A percentile compares a stretch with the other conserved stretches of the same genome.
Conservation (phyloP, 768 basidiomycete genomes). For the Leccinum ochraceum region DNA sequence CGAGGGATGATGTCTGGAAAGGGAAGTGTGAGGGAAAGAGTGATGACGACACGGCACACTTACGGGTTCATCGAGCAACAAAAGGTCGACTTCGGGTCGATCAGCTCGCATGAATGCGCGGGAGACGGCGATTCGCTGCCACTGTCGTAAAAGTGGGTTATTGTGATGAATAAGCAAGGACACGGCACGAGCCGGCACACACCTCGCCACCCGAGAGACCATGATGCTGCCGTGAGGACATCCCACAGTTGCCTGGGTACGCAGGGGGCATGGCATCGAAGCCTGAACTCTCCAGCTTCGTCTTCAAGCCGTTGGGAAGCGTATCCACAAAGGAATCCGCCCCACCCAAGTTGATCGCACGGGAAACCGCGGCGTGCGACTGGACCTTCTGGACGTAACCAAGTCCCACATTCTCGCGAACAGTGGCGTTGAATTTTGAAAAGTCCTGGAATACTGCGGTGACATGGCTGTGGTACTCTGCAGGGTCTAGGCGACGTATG, state of each 20-base stretch:
- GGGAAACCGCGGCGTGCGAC: slow-evolving; percentile 54
- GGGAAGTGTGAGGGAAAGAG: slow-evolving; percentile 1
- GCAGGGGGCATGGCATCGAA: slow-evolving; percentile 48
- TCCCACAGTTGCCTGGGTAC: slow-evolving; percentile 34
- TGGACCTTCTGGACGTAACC: slow-evolving; percentile 69
- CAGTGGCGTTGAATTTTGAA: slow-evolving; percentile 73
- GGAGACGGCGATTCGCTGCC: slow-evolving; percentile 86
- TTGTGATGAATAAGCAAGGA: slow-evolving; percentile 17
- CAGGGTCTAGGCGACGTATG: slow-evolving; percentile 62
- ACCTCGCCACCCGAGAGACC: slow-evolving; percentile 87
- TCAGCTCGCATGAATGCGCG: slow-evolving; percentile 85
- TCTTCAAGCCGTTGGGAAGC: slow-evolving; percentile 72
- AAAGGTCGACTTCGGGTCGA: slow-evolving; percentile 71
- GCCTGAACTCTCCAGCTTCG: slow-evolving; percentile 64
- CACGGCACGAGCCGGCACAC: slow-evolving; percentile 24
- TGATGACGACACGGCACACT: slow-evolving; percentile 27
- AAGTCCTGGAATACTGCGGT: slow-evolving; percentile 89
- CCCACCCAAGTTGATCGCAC: slow-evolving; percentile 71
- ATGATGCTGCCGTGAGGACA: slow-evolving; percentile 45
- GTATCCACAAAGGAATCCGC: slow-evolving; percentile 65
- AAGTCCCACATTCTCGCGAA: slow-evolving; percentile 85
- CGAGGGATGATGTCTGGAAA: slow-evolving; percentile 72
- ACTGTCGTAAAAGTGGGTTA: slow-evolving; percentile 45
- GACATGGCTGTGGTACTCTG: slow-evolving; percentile 70
- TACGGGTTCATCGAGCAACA: slow-evolving; percentile 86